phyloP scores from a whole-genome alignment of 163 green algal species.

The Chlorella variabilis region DNA sequence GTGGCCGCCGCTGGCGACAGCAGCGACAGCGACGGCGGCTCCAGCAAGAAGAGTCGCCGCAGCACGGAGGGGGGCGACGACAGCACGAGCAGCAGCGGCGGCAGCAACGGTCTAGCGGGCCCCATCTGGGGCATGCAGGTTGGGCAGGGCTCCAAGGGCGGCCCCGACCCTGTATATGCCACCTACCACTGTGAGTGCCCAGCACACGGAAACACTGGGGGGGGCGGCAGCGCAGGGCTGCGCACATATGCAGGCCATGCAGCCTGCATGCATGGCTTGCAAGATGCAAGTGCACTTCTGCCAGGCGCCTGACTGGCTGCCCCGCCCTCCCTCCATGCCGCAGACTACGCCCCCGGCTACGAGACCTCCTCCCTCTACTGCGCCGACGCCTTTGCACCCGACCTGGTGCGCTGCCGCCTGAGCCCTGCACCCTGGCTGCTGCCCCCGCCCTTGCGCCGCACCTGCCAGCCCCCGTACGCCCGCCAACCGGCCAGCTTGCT shows the following conservation, averaged over 20 bases:
- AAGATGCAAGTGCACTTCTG: no score
- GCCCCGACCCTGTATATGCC: neutral
- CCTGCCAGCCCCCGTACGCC: neutral
- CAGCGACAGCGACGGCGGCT: neutral
- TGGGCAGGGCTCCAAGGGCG: neutral
- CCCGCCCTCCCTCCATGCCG: neutral
- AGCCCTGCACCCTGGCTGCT: neutral
- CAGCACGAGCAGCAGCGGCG: neutral
- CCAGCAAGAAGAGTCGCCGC: neutral
- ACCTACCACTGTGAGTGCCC: neutral
- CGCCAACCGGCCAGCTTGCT: neutral
- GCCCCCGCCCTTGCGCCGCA: neutral
- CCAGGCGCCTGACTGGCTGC: neutral
- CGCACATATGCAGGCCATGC: no score
- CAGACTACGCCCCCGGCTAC: neutral
- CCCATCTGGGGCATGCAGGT: neutral
- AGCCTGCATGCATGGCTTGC: no score
- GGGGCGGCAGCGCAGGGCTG: no score
- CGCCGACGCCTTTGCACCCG: slow-evolving; percentile 1
- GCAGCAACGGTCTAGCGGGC: neutral
- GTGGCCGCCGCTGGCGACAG: neutral
- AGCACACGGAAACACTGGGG: no score
- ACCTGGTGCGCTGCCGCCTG: neutral
- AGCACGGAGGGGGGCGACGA: neutral
- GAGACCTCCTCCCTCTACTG: slow-evolving; percentile 10